Evolutionary conservation across 176 grass and related monocot species (phyloP).

Genomic region (Microstegium vimineum): DNA sequence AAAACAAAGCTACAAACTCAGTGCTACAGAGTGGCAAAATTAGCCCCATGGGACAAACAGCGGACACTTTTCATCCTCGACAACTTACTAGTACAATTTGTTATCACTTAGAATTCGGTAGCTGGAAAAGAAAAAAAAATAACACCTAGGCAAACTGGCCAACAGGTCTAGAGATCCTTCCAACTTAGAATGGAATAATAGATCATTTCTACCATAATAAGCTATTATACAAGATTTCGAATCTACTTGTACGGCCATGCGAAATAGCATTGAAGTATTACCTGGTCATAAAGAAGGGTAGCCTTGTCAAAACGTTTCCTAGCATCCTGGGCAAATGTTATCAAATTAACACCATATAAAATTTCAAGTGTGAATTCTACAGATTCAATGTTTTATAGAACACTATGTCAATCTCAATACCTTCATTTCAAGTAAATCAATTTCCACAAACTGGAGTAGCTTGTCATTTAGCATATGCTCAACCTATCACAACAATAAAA

Average conservation of each 20-base stretch:
- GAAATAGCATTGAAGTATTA: slow-evolving; percentile 25
- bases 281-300: slow-evolving; percentile 95
- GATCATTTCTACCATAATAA: not conserved
- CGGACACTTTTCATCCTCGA: not conserved
- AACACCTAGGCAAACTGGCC: not conserved
- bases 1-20: slow-evolving; percentile 6
- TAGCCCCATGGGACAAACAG: not conserved
- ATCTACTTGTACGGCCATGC: not conserved
- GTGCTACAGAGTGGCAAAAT: not conserved
- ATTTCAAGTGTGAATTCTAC: slow-evolving; percentile 17
- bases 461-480: slow-evolving; percentile 98
- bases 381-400: not conserved
- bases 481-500: slow-evolving; percentile 49
- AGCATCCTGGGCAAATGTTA: slow-evolving; percentile 64
- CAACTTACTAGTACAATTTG: not conserved
- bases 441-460: slow-evolving; percentile 93
- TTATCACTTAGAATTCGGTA: not conserved
- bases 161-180: not conserved
- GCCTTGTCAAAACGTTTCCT: slow-evolving; percentile 94
- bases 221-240: not conserved
- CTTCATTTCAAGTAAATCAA: slow-evolving; percentile 93
- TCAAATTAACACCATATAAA: slow-evolving; percentile 23
- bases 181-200: not conserved
- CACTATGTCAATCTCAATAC: slow-evolving; percentile 29
- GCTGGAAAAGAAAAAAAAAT: not conserved